phyloP scores from a whole-genome alignment of 2,329 filamentous ascomycete genomes.

The Monilinia fructigena region DNA sequence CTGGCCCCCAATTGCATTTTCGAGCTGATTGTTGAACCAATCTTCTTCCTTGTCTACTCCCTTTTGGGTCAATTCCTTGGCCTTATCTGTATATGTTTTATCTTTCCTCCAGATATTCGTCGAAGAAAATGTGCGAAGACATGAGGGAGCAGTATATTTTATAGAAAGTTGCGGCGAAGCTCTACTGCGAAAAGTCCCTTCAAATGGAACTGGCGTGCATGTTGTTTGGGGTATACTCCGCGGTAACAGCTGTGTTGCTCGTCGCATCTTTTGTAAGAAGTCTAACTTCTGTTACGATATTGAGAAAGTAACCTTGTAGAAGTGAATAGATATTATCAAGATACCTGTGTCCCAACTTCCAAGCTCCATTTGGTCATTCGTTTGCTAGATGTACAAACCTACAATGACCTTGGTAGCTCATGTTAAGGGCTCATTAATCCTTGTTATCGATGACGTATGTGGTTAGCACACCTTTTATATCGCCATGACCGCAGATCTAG shows the following conservation, averaged over 20 bases:
- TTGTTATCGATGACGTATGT: conserved; percentile 3
- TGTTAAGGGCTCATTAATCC: conserved; percentile 9
- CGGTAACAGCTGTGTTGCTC: conserved; percentile 19
- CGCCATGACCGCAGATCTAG: neutral
- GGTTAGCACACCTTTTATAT: neutral
- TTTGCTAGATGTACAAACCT: neutral
- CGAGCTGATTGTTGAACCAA: conserved; percentile 41
- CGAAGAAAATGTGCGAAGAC: conserved; percentile 9
- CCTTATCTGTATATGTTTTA: conserved; percentile 24
- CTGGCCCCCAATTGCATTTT: conserved; percentile 43
- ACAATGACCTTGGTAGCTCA: conserved; percentile 5
- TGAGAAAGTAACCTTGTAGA: neutral
- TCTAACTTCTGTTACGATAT: neutral
- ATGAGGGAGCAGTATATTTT: neutral
- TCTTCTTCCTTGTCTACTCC: conserved; percentile 40
- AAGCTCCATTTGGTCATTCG: neutral
- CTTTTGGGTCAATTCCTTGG: conserved; percentile 33
- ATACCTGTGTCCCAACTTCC: neutral
- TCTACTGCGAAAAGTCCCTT: conserved; percentile 10
- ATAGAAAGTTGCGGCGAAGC: conserved; percentile 3
- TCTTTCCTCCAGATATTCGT: conserved; percentile 6
- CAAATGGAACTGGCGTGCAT: neutral
- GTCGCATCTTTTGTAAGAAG: conserved; percentile 10
- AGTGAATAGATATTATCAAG: neutral
- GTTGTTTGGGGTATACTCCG: conserved; percentile 10